Evolutionary conservation across 768 basidiomycete genomes (phyloP).

Genomic region (Hericium coralloides): DNA sequence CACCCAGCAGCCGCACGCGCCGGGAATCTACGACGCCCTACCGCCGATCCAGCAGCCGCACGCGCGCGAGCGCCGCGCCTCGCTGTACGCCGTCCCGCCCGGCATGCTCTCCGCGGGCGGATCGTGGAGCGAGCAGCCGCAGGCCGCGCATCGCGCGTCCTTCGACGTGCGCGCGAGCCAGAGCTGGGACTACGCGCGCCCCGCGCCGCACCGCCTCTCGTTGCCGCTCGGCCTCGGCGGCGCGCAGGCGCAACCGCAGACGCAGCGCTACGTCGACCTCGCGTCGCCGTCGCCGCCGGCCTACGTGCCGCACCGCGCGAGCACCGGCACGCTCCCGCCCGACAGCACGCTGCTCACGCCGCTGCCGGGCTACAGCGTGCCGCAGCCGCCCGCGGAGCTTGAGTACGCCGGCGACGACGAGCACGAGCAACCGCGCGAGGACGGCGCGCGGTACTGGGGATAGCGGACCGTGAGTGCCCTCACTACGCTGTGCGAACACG

Average conservation of each 20-base stretch:
- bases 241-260: background rate
- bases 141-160: background rate
- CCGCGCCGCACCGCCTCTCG: background rate
- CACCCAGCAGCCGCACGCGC: background rate
- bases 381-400: constrained; percentile 10
- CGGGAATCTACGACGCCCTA: background rate
- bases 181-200: background rate
- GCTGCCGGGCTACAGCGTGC: constrained; percentile 46
- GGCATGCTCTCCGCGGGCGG: background rate
- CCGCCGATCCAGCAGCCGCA: background rate
- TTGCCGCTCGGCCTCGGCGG: background rate
- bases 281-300: background rate
- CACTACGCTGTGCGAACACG: too few species aligned
- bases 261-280: background rate
- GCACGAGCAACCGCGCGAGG: background rate
- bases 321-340: constrained; percentile 33
- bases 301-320: background rate
- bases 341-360: constrained; percentile 67
- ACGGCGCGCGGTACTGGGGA: background rate
- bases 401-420: constrained; percentile 1
- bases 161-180: background rate
- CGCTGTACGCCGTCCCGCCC: background rate
- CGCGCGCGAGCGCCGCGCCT: background rate
- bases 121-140: background rate
- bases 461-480: too few species aligned